A percentile compares a stretch with the other conserved stretches of the same genome.
Evolutionary conservation across 202 grass and related monocot species (phyloP).

Genomic region (Eragrostis tef): DNA sequence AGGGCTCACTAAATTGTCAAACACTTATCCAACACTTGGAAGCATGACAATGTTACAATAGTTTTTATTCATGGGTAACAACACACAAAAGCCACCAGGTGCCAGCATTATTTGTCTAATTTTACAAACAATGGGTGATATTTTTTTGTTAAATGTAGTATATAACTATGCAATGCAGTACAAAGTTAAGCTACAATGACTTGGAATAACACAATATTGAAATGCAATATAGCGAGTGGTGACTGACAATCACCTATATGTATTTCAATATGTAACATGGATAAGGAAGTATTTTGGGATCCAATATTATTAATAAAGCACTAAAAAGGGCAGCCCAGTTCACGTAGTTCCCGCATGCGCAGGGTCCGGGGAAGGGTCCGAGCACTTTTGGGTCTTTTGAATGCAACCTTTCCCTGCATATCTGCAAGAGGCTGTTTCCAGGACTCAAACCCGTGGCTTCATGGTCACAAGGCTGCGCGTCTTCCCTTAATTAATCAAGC

Average conservation of each 20-base stretch:
- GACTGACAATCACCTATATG: not conserved
- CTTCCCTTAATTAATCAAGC: no score
- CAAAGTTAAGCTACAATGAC: not conserved
- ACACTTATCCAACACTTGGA: not conserved
- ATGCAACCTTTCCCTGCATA: no score
- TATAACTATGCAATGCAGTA: not conserved
- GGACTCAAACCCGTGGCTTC: no score
- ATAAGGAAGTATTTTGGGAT: not conserved
- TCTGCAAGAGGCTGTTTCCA: no score
- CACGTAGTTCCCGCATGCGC: no score
- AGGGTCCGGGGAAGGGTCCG: no score
- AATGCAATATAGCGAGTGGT: not conserved
- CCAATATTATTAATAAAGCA: constrained; percentile 1
- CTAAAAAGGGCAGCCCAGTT: not conserved
- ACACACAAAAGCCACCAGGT: not conserved
- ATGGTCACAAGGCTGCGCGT: no score
- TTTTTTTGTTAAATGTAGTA: not conserved
- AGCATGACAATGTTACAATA: not conserved
- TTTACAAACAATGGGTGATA: not conserved
- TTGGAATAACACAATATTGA: not conserved
- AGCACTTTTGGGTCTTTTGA: no score
- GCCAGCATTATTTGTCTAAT: not conserved
- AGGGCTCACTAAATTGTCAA: not conserved
- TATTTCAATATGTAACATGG: not conserved
- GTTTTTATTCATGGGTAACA: not conserved